phyloP scores from a whole-genome alignment of 2,329 filamentous ascomycete genomes.

The Venturia nashicola region DNA sequence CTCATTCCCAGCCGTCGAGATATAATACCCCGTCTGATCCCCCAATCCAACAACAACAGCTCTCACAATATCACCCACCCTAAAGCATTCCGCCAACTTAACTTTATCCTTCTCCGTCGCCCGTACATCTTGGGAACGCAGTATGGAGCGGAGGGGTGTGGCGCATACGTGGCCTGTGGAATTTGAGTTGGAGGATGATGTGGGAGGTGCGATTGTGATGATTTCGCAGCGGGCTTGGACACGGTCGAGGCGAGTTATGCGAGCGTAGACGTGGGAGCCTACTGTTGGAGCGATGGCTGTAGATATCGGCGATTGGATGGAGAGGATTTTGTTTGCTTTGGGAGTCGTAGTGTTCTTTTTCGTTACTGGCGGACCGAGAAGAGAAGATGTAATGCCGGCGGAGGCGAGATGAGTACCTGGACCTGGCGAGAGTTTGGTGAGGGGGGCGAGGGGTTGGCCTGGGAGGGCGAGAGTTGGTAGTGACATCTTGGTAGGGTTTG shows the following conservation, averaged over 20 bases:
- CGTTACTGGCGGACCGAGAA: slow-evolving; percentile 51
- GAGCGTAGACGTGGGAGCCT: slow-evolving; percentile 66
- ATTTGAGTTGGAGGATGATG: not conserved
- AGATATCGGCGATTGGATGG: slow-evolving; percentile 24
- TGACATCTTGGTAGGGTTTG: not conserved
- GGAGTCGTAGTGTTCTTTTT: slow-evolving; percentile 39
- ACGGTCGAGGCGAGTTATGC: slow-evolving; percentile 73
- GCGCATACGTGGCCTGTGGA: not conserved
- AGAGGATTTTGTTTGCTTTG: slow-evolving; percentile 36
- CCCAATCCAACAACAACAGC: slow-evolving; percentile 73
- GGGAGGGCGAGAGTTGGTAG: slow-evolving; percentile 39
- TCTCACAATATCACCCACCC: slow-evolving; percentile 82
- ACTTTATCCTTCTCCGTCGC: slow-evolving; percentile 95
- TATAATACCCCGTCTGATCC: slow-evolving; percentile 89
- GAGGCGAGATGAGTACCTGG: slow-evolving; percentile 74
- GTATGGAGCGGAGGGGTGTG: slow-evolving; percentile 59
- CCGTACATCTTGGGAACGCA: slow-evolving; percentile 80
- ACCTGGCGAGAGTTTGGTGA: slow-evolving; percentile 56
- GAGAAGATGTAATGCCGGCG: slow-evolving; percentile 61
- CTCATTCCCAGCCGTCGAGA: slow-evolving; percentile 85
- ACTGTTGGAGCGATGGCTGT: slow-evolving; percentile 54
- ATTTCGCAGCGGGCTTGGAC: slow-evolving; percentile 80
- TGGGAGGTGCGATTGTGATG: slow-evolving; percentile 47
- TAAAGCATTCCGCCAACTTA: slow-evolving; percentile 79
- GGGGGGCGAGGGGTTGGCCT: slow-evolving; percentile 64